Percentiles rank a stretch among this genome's conserved stretches.
These are phyloP conservation scores for Vicia sativa DNA, from an alignment of 306 rosid genomes.

Conservation along the genomic window DNA sequence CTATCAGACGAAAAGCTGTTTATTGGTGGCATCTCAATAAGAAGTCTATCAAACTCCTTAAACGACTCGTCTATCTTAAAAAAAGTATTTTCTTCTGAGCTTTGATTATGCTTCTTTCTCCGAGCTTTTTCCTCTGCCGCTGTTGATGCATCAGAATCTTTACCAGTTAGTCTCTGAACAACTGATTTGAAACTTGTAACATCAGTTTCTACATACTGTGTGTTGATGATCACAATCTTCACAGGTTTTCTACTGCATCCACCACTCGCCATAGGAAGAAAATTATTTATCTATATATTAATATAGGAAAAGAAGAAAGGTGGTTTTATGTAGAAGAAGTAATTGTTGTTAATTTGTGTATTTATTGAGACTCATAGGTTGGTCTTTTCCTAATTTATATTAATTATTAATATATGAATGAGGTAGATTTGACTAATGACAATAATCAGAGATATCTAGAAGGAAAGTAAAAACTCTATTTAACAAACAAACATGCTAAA, in stretches of 20 bases:
- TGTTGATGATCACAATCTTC: constrained; percentile 72
- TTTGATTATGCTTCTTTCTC: background rate
- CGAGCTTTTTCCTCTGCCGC: too few relatives aligned
- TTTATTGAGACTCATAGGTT: background rate
- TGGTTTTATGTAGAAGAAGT: background rate
- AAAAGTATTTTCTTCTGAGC: constrained; percentile 31
- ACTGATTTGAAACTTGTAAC: too few relatives aligned
- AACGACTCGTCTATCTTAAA: constrained; percentile 56
- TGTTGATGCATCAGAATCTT: too few relatives aligned
- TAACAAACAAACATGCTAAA: too few relatives aligned
- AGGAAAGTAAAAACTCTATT: too few relatives aligned
- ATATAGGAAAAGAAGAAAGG: too few relatives aligned
- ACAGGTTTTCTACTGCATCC: constrained; percentile 30
- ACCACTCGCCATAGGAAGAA: constrained; percentile 40
- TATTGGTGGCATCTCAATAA: constrained; percentile 59
- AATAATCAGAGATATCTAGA: background rate
- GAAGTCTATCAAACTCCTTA: constrained; percentile 65
- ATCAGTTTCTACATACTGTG: too few relatives aligned
- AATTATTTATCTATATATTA: too few relatives aligned
- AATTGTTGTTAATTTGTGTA: background rate
- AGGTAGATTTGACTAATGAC: constrained; percentile 15
- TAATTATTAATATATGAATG: constrained; percentile 1
- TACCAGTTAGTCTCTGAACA: too few relatives aligned
- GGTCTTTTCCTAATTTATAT: background rate
- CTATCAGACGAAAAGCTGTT: constrained; percentile 17